Evolutionary conservation across 345 rosid species (phyloP).

Genomic region (Gossypium sturtianum): DNA sequence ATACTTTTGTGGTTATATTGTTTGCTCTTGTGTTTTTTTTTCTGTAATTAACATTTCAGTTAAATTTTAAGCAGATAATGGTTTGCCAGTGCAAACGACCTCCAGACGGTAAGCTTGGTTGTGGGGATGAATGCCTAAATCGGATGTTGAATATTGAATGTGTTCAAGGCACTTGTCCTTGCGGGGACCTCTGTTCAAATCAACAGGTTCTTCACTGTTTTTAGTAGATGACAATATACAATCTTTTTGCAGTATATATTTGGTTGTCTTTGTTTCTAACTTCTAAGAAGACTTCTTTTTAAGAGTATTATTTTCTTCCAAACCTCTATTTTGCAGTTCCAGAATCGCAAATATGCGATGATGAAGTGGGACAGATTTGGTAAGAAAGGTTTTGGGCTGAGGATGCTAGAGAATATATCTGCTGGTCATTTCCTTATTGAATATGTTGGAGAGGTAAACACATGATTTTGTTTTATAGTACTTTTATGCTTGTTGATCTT

Average conservation of each 20-base stretch:
- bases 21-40: not conserved
- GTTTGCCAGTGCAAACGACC: conserved; percentile 86
- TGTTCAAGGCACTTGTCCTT: conserved; percentile 88
- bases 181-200: conserved; percentile 87
- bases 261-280: not conserved
- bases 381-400: conserved; percentile 95
- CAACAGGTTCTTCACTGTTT: conserved; percentile 59
- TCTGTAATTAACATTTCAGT: not conserved
- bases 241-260: not conserved
- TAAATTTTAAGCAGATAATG: conserved; percentile 61
- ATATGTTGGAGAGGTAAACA: conserved; percentile 93
- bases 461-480: not conserved
- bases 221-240: conserved; percentile 2
- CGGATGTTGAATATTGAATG: conserved; percentile 98
- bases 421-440: conserved; percentile 87
- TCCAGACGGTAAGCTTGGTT: conserved; percentile 57
- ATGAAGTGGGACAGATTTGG: conserved; percentile 78
- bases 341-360: conserved; percentile 65
- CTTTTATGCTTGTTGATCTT: not conserved
- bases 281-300: not conserved
- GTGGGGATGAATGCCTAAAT: conserved; percentile 95
- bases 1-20: not conserved
- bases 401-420: conserved; percentile 58
- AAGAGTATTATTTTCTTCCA: not conserved
- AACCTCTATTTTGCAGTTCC: conserved; percentile 63